A percentile compares a stretch with the other conserved stretches of the same genome.
phyloP scores from a whole-genome alignment of 2,329 filamentous ascomycete species.

The Cryphonectria carpinicola region DNA sequence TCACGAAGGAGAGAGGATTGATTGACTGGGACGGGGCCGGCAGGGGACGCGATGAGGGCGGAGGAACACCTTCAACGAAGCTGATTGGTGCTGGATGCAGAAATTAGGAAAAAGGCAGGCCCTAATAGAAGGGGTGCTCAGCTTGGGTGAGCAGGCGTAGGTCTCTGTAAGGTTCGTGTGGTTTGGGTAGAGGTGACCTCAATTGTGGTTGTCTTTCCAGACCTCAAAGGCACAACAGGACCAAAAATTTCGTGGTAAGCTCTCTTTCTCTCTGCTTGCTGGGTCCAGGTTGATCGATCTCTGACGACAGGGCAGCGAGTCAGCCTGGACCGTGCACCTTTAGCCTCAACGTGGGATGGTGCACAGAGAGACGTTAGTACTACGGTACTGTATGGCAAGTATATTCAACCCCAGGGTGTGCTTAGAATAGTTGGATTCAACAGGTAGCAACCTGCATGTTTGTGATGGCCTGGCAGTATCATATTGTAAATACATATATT shows the following conservation, averaged over 20 bases:
- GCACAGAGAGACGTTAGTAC: not conserved
- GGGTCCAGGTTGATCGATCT: slow-evolving; percentile 22
- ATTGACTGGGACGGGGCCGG: slow-evolving; percentile 22
- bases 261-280: slow-evolving; percentile 16
- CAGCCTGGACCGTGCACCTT: slow-evolving; percentile 14
- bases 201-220: slow-evolving; percentile 16
- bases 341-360: not conserved
- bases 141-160: slow-evolving; percentile 6
- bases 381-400: not conserved
- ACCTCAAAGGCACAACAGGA: slow-evolving; percentile 22
- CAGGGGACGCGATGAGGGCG: slow-evolving; percentile 14
- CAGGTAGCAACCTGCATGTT: not conserved
- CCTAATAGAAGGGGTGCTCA: not conserved
- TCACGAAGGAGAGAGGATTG: slow-evolving; percentile 26
- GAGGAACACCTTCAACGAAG: not conserved
- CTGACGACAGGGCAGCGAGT: slow-evolving; percentile 27
- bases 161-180: slow-evolving; percentile 19
- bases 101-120: not conserved
- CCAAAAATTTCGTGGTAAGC: slow-evolving; percentile 30
- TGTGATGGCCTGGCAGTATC: not conserved
- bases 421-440: not conserved
- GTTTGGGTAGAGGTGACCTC: slow-evolving; percentile 14
- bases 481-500: not conserved
- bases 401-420: not conserved
- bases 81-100: not conserved